These are phyloP conservation scores for Ascochyta lentis DNA, from an alignment of 2,329 filamentous ascomycete genomes.

Conservation along the genomic window DNA sequence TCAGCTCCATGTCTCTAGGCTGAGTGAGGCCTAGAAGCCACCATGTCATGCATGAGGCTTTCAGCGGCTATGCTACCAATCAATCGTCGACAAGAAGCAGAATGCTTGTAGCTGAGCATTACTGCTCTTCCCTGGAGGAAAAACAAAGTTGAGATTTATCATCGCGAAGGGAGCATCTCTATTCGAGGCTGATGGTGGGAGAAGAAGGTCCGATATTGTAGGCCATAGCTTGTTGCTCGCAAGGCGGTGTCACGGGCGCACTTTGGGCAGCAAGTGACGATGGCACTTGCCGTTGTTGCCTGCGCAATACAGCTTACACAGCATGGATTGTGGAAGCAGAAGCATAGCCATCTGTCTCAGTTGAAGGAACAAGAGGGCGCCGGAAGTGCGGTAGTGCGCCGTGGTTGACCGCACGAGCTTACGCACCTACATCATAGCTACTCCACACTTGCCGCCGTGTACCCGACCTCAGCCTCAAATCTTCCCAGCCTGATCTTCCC, in stretches of 20 bases:
- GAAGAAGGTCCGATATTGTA: not conserved
- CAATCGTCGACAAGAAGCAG: not conserved
- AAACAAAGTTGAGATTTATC: accelerated
- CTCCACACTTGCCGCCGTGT: conserved; percentile 27
- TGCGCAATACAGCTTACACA: not conserved
- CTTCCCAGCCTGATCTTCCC: conserved; percentile 4
- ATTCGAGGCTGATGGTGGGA: not conserved
- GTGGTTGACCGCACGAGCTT: conserved; percentile 16
- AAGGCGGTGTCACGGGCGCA: not conserved
- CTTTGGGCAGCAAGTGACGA: not conserved
- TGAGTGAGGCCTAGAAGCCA: not conserved
- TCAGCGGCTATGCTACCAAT: conserved; percentile 7
- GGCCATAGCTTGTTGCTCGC: not conserved
- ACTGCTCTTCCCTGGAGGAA: not conserved
- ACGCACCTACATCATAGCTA: conserved; percentile 22
- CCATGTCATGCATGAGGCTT: not conserved
- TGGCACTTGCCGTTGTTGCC: not conserved
- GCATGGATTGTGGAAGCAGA: not conserved
- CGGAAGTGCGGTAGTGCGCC: conserved; percentile 19
- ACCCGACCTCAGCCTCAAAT: conserved; percentile 26
- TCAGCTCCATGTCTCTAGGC: not conserved
- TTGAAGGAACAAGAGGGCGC: conserved; percentile 6
- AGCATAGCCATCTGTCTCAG: not conserved
- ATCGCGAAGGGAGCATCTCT: not conserved
- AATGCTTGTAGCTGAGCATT: too few species aligned